Conservation (phyloP, 2,329 filamentous ascomycete genomes). For the Xylaria digitata region DNA sequence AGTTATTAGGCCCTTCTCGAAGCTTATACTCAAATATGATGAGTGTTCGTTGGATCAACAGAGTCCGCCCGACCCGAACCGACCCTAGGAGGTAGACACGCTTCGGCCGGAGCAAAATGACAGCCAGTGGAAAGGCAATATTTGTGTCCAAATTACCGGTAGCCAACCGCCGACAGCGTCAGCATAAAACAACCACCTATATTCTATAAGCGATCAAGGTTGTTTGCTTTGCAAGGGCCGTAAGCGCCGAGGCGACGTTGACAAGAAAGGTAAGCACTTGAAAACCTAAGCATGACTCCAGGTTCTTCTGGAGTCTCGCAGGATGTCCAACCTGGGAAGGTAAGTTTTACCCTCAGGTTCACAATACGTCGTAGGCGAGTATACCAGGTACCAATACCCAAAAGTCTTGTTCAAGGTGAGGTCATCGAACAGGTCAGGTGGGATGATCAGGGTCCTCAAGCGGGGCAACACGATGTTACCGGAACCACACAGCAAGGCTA, state of each 20-base stretch:
- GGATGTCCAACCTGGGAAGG: constrained; percentile 37
- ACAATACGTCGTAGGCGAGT: constrained; percentile 7
- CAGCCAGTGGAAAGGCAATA: neutral
- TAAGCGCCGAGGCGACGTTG: constrained; percentile 27
- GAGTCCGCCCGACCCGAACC: neutral
- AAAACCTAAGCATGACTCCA: constrained; percentile 10
- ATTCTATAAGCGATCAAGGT: constrained; percentile 8
- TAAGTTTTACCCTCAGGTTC: constrained; percentile 28
- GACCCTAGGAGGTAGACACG: constrained; percentile 1
- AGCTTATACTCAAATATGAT: constrained; percentile 15
- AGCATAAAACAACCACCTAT: constrained; percentile 5
- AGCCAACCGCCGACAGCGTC: constrained; percentile 14
- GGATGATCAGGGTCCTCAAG: constrained; percentile 42
- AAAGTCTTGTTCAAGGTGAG: constrained; percentile 36
- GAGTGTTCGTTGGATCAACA: constrained; percentile 5
- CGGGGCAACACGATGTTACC: constrained; percentile 39
- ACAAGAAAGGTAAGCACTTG: constrained; percentile 28
- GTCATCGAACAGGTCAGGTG: constrained; percentile 42
- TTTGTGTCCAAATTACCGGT: constrained; percentile 3
- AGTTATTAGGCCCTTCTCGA: constrained; percentile 12
- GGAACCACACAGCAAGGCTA: constrained; percentile 37
- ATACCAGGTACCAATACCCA: constrained; percentile 17
- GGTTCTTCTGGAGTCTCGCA: constrained; percentile 24
- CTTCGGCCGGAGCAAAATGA: constrained; percentile 6
- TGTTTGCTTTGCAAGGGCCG: constrained; percentile 24